Percentiles rank a stretch among this genome's conserved stretches.
These are phyloP conservation scores for Daedaleopsis sinensis DNA, from an alignment of 768 basidiomycete genomes.

Conservation along the genomic window DNA sequence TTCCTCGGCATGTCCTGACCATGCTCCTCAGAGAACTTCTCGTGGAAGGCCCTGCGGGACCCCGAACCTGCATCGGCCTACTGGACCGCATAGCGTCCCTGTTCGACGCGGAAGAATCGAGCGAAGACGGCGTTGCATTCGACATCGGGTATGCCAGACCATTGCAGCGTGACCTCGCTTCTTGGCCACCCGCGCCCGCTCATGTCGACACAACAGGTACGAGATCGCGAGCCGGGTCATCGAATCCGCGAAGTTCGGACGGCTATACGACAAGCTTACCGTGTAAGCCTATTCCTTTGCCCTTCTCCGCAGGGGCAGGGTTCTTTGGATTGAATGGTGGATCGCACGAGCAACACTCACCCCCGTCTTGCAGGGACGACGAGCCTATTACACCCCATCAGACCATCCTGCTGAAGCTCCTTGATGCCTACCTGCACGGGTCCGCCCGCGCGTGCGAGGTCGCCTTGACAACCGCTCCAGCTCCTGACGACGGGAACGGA, in stretches of 20 bases:
- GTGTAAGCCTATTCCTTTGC: slow-evolving; percentile 48
- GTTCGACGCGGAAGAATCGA: slow-evolving; percentile 68
- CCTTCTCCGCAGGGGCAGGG: not conserved
- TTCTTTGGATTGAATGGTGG: too few species aligned
- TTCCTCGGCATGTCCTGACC: not conserved
- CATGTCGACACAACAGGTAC: slow-evolving; percentile 47
- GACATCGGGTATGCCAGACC: slow-evolving; percentile 65
- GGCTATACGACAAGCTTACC: slow-evolving; percentile 60
- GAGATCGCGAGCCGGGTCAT: slow-evolving; percentile 66
- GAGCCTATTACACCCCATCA: slow-evolving; percentile 86
- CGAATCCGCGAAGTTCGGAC: slow-evolving; percentile 57
- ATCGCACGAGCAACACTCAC: not conserved
- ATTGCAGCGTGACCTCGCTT: not conserved
- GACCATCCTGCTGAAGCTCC: slow-evolving; percentile 82
- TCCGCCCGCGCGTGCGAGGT: slow-evolving; percentile 24
- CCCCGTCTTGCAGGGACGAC: slow-evolving; percentile 45
- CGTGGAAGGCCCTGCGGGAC: slow-evolving; percentile 54
- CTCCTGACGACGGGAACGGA: slow-evolving; percentile 40
- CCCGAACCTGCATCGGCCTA: slow-evolving; percentile 66
- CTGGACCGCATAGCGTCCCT: slow-evolving; percentile 73
- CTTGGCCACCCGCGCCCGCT: slow-evolving; percentile 6
- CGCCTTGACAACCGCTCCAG: slow-evolving; percentile 41
- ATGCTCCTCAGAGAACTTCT: slow-evolving; percentile 50
- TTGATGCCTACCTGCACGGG: slow-evolving; percentile 82
- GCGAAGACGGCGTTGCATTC: slow-evolving; percentile 69